Percentiles rank a stretch among this genome's conserved stretches.
Evolutionary conservation across 2,329 filamentous ascomycete species (phyloP).

Genomic region (Corynespora cassiicola): DNA sequence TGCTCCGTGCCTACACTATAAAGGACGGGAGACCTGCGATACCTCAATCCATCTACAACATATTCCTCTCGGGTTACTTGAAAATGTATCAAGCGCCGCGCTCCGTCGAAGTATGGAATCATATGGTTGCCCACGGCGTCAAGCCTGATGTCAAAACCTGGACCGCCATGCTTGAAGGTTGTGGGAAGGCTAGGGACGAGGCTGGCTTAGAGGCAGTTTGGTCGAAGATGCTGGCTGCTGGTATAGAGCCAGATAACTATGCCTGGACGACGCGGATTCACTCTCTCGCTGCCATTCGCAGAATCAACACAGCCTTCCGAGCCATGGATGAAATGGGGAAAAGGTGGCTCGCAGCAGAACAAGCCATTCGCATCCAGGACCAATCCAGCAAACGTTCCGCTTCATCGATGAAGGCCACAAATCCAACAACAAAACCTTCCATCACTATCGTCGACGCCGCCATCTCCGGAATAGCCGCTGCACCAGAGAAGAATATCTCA

Average conservation of each 20-base stretch:
- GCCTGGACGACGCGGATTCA: constrained; percentile 77
- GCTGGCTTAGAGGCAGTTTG: constrained; percentile 71
- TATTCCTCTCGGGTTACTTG: constrained; percentile 57
- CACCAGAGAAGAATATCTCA: constrained; percentile 30
- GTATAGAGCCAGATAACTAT: constrained; percentile 65
- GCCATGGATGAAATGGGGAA: constrained; percentile 71
- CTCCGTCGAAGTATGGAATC: constrained; percentile 64
- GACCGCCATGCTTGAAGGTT: constrained; percentile 76
- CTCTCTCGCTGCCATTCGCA: constrained; percentile 65
- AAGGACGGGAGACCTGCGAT: constrained; percentile 20
- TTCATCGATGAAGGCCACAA: constrained; percentile 37
- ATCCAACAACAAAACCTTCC: constrained; percentile 50
- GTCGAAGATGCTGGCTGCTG: constrained; percentile 65
- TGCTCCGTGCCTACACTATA: constrained; percentile 21
- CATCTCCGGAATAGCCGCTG: constrained; percentile 65
- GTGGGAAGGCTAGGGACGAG: constrained; percentile 64
- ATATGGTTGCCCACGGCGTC: constrained; percentile 61
- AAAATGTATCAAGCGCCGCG: constrained; percentile 47
- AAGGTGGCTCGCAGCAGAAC: constrained; percentile 59
- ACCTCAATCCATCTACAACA: constrained; percentile 46
- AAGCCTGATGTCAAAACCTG: constrained; percentile 70
- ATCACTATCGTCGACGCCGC: constrained; percentile 70
- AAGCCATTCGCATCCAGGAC: constrained; percentile 15
- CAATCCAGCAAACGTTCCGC: no score
- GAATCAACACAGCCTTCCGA: constrained; percentile 63